Evolutionary conservation across 345 rosid species (phyloP).

Genomic region (Gossypium arboreum): DNA sequence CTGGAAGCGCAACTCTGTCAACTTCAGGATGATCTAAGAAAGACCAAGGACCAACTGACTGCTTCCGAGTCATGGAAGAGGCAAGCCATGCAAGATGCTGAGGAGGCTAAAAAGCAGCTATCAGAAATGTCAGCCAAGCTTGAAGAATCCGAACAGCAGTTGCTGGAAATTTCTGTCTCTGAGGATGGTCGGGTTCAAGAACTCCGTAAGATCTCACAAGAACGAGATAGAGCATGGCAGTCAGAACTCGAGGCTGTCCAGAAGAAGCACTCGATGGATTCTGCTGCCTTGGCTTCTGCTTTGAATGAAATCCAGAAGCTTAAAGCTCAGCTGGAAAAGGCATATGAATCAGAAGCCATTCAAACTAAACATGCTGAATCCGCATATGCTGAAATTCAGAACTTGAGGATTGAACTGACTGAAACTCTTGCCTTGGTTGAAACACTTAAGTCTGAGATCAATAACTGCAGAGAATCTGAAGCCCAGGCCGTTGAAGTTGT

Average conservation of each 20-base stretch:
- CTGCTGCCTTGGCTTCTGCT: conserved; percentile 70
- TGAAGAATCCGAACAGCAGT: conserved; percentile 61
- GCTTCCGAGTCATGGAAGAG: conserved; percentile 68
- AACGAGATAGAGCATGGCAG: conserved; percentile 89
- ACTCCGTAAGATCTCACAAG: conserved; percentile 79
- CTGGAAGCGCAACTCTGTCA: conserved; percentile 63
- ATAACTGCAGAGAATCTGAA: conserved; percentile 69
- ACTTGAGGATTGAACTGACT: conserved; percentile 61
- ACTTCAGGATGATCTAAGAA: conserved; percentile 82
- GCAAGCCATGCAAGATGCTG: conserved; percentile 69
- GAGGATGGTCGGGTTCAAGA: conserved; percentile 80
- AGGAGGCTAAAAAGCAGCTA: conserved; percentile 61
- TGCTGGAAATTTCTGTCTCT: conserved; percentile 65
- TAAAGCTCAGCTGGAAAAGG: conserved; percentile 65
- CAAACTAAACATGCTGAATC: conserved; percentile 56
- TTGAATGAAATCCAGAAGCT: conserved; percentile 90
- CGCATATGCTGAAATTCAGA: conserved; percentile 53
- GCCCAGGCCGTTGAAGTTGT: conserved; percentile 60
- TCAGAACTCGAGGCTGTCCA: conserved; percentile 96
- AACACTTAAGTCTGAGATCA: conserved; percentile 52
- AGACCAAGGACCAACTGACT: conserved; percentile 64
- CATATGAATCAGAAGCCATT: conserved; percentile 58
- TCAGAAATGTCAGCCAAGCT: conserved; percentile 47
- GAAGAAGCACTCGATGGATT: conserved; percentile 77
- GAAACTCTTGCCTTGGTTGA: conserved; percentile 70